phyloP scores from a whole-genome alignment of 345 rosid species.

The Murraya koenigii region DNA sequence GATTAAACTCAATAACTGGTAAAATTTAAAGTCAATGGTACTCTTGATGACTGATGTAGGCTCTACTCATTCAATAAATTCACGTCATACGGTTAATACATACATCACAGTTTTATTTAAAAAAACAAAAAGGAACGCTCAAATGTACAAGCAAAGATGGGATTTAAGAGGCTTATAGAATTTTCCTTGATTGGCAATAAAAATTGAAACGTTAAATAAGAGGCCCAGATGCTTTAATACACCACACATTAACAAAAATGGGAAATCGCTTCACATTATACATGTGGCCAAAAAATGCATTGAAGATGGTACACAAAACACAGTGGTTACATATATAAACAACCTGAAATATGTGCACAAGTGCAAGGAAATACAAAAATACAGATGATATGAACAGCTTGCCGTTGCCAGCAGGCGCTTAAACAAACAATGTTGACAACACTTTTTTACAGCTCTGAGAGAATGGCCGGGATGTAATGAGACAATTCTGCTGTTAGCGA shows the following conservation, averaged over 20 bases:
- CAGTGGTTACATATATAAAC: constrained; percentile 16
- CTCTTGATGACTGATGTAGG: not conserved
- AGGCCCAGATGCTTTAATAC: not conserved
- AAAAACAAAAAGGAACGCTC: not conserved
- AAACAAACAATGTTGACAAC: constrained; percentile 2
- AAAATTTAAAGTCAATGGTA: not conserved
- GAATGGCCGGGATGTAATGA: constrained; percentile 97
- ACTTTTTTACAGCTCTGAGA: constrained; percentile 70
- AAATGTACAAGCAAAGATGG: not conserved
- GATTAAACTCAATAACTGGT: not conserved
- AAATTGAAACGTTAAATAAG: not conserved
- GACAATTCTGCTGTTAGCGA: constrained; percentile 96
- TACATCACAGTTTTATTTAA: not conserved
- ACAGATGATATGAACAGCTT: not conserved
- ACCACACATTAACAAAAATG: not conserved
- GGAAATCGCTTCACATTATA: not conserved
- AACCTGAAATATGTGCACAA: constrained; percentile 17
- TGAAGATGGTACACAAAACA: constrained; percentile 15
- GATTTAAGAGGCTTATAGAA: too few relatives aligned
- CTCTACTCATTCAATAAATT: not conserved
- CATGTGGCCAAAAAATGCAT: not conserved
- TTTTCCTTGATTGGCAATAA: not conserved
- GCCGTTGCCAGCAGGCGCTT: not conserved
- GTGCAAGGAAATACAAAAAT: not conserved
- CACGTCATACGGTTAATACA: not conserved